These are phyloP conservation scores for Zygoascus ofunaensis DNA, from an alignment of 805 yeast species.

Conservation along the genomic window DNA sequence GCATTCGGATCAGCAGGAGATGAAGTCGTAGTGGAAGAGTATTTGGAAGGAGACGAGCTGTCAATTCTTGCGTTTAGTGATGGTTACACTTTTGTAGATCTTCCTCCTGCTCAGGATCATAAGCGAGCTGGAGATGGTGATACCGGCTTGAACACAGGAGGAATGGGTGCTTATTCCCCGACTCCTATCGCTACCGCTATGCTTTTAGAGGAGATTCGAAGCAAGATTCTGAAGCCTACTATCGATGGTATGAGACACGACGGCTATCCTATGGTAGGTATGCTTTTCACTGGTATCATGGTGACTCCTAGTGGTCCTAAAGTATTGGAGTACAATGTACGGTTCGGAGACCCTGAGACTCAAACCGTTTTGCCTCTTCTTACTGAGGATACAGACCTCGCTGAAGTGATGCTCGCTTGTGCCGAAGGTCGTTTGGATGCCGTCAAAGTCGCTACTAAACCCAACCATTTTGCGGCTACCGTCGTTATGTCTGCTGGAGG, in stretches of 20 bases:
- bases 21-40: slow-evolving; percentile 92
- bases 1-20: slow-evolving; percentile 93
- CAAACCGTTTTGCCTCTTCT: slow-evolving; percentile 90
- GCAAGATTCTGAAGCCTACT: slow-evolving; percentile 76
- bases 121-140: slow-evolving; percentile 92
- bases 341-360: slow-evolving; percentile 99
- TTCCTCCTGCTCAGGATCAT: slow-evolving; percentile 98
- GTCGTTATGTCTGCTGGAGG: slow-evolving; percentile 97
- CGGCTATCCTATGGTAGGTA: slow-evolving; percentile 91
- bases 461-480: slow-evolving; percentile 66
- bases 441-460: slow-evolving; percentile 43
- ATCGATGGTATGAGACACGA: slow-evolving; percentile 94
- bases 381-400: slow-evolving; percentile 77
- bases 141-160: slow-evolving; percentile 93
- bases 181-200: slow-evolving; percentile 88
- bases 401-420: slow-evolving; percentile 85
- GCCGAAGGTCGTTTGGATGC: slow-evolving; percentile 92
- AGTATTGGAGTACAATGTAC: slow-evolving; percentile 91
- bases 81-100: slow-evolving; percentile 81
- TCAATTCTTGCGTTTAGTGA: slow-evolving; percentile 87
- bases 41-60: slow-evolving; percentile 92
- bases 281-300: slow-evolving; percentile 92
- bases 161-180: slow-evolving; percentile 99
- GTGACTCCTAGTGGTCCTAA: slow-evolving; percentile 82
- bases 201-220: slow-evolving; percentile 59